These are phyloP conservation scores for Corymbia maculata DNA, from an alignment of 345 rosid species.

Conservation along the genomic window DNA sequence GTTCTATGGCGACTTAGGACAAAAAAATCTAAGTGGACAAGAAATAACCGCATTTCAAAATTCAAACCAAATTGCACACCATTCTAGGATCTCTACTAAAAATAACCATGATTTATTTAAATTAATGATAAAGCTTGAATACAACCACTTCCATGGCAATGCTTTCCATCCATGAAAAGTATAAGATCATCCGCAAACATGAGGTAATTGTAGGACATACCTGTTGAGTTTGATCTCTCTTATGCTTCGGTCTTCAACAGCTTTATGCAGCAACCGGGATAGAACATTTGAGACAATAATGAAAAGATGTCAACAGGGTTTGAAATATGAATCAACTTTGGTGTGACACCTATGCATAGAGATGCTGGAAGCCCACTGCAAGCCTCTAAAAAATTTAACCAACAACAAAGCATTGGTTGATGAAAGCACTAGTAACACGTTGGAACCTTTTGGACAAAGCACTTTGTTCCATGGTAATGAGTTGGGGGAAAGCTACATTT, in stretches of 20 bases:
- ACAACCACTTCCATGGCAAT: too few relatives aligned
- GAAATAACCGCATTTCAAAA: too few relatives aligned
- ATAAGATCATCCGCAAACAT: neutral
- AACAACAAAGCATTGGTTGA: too few relatives aligned
- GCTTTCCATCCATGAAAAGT: neutral
- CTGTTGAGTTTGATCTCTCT: accelerated
- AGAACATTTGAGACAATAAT: neutral
- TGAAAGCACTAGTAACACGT: neutral
- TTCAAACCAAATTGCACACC: too few relatives aligned
- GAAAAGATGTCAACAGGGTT: neutral
- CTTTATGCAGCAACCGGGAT: neutral
- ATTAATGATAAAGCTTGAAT: too few relatives aligned
- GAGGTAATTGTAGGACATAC: neutral
- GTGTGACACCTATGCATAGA: too few relatives aligned
- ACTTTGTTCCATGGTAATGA: neutral
- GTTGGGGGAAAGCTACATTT: neutral
- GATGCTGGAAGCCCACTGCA: neutral
- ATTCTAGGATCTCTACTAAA: neutral
- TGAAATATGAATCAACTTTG: too few relatives aligned
- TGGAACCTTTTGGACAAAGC: neutral
- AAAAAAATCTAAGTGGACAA: too few relatives aligned
- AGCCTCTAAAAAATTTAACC: neutral
- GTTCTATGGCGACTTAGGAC: too few relatives aligned
- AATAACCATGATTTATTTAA: neutral
- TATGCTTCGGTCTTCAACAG: accelerated